Base-by-base conservation (phyloP, 1,284 basidiomycete genomes). In the Waitea zeae region DNA sequence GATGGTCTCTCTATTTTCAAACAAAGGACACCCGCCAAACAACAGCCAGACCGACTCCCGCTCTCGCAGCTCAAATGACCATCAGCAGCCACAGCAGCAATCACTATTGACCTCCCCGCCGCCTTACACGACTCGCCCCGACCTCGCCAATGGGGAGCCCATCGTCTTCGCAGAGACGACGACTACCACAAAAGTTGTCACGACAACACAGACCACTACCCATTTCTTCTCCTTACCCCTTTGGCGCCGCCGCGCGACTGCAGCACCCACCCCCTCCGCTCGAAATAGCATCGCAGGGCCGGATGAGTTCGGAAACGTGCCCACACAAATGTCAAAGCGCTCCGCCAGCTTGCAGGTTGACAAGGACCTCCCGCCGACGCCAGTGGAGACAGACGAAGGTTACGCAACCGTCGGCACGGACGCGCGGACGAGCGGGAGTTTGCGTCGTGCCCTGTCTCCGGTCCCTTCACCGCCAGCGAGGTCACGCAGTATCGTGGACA, bases 331-430 rank as follows among this genome's bases (percentile, higher is more conserved):
- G 22, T n/a, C n/a, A n/a, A n/a, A n/a, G n/a, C 48, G 36, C 27
- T 43, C 38, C 33, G 29, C 39, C 30, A 48, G 49, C n/a, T 41
- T 56, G 22, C 46, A 53, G 37, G 46, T 65, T 26, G 67, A 80
- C 44, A 80, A 81, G 49, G 70, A 68, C 9, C 62, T 81, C 17
- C 78, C 78, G 30, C 73, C 73, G 2, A 74, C 64, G 2, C 79
- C 77, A 12, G 41, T 44, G 13, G 39, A 41, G 22, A 41, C 44
- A n/a, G 33, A 34, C 30, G 41, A 41, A 22, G 41, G 36, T 17
- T n/a, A 7, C 7, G n/a, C 7, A 7, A n/a, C 22, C 7, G 22
- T 26, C 22, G 7, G n/a, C 7, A 7, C n/a, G 7, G 7, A 7
- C 7, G n/a, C n/a, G n/a, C n/a, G n/a, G n/a, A n/a, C n/a, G n/a